Evolutionary conservation across 257 asterid genomes (phyloP), one percentile per base, ranked within the genome.

Genomic region (Lycium ferocissimum): DNA sequence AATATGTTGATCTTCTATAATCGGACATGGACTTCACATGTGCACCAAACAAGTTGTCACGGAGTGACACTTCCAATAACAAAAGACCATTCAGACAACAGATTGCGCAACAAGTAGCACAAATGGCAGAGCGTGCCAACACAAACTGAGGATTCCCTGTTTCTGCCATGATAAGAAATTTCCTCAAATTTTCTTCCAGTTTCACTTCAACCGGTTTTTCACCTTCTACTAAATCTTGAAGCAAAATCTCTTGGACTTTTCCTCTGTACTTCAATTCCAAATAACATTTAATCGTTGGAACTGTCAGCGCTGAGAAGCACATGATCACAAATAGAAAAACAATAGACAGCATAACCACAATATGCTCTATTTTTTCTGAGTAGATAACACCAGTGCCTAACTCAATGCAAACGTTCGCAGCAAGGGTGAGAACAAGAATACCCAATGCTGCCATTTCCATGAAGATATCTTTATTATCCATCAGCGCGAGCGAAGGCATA

Each of bases 351-450:
- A 94, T 86, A 4, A 87, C 85, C 2, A 89, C 49, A 4, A 83
- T 89, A 20, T 92, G 93, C 75, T 93, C 97, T 6, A 61, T 81
- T 91, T 92, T 89, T 17, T 85, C 59, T 1, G 89, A 56, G 66
- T 15, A 85, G 69, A 43, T 20, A 56, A 38, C 37, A 18, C 66
- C 43, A 3, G 84, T 78, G 5, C 62, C 54, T 15, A 84, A 9
- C 45, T 85, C 76, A 65, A 79, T 79, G 15, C 87, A 78, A 33
- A 51, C 49, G 37, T 85, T 79, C 1, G 15, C 84, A 63, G 66
- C 56, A 33, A 76, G 62, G 11, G 88, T 83, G 56, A 65, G 10
- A 9, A 86, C 72, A 40, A 86, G 72, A 86, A 86, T 76, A 53
- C 72, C 82, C 35, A 78, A 63, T 1, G 84, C 84, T 9, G 56